These are phyloP conservation scores for Lobosporangium transversale DNA, from an alignment of 192 early-diverging fungal genomes.

Conservation along the genomic window DNA sequence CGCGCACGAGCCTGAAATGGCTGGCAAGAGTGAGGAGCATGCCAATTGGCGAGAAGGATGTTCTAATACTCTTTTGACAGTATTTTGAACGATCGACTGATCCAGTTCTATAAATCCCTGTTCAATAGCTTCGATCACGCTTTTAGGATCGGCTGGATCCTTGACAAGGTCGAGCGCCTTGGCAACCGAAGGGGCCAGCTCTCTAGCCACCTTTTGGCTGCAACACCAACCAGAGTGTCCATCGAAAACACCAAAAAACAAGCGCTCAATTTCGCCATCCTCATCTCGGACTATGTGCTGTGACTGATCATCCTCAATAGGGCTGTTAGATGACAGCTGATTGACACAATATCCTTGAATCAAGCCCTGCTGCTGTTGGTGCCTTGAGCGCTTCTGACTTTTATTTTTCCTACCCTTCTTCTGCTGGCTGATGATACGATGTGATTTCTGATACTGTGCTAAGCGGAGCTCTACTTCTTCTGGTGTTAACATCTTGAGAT, in stretches of 20 bases:
- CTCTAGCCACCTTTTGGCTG: slow-evolving; percentile 53
- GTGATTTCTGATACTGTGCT: slow-evolving; percentile 26
- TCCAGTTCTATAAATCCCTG: slow-evolving; percentile 61
- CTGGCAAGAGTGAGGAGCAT: slow-evolving; percentile 51
- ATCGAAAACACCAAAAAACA: slow-evolving; percentile 63
- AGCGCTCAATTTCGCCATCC: slow-evolving; percentile 38
- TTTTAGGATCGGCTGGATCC: not conserved
- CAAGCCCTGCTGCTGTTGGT: not conserved
- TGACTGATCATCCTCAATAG: slow-evolving; percentile 60
- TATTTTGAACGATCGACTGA: slow-evolving; percentile 56
- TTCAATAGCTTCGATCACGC: slow-evolving; percentile 37
- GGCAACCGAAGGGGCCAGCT: slow-evolving; percentile 58
- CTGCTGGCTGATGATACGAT: not conserved
- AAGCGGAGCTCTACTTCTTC: slow-evolving; percentile 32
- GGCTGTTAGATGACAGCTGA: slow-evolving; percentile 59
- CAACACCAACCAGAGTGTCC: slow-evolving; percentile 64
- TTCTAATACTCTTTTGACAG: slow-evolving; percentile 45
- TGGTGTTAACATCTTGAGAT: slow-evolving; percentile 28
- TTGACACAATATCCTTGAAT: slow-evolving; percentile 47
- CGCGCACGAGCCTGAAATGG: slow-evolving; percentile 62
- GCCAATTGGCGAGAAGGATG: slow-evolving; percentile 30
- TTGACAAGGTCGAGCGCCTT: slow-evolving; percentile 46
- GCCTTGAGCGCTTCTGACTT: not conserved
- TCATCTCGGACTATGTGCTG: slow-evolving; percentile 23
- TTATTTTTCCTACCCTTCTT: not conserved